Conservation (phyloP, 345 rosid genomes). For the Citrus unshiu region DNA sequence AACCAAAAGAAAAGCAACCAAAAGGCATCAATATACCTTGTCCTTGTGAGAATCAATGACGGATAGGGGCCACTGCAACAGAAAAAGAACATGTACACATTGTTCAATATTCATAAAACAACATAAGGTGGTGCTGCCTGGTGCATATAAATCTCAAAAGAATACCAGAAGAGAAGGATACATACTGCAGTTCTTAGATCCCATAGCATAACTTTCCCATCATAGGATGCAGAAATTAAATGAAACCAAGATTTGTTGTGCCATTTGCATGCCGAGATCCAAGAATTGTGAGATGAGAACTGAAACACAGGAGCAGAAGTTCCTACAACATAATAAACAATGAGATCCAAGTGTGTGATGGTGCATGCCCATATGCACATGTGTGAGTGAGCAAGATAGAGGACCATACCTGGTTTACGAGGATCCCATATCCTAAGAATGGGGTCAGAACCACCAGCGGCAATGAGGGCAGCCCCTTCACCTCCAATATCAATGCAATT, state of each 20-base stretch:
- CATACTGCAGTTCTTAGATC: constrained; percentile 98
- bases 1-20: not conserved
- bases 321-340: constrained; percentile 40
- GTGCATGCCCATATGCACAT: not conserved
- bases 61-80: constrained; percentile 91
- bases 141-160: not conserved
- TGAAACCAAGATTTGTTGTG: constrained; percentile 77
- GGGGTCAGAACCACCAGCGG: constrained; percentile 91
- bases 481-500: constrained; percentile 86
- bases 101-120: constrained; percentile 4
- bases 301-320: constrained; percentile 84
- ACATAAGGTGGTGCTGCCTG: not conserved
- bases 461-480: constrained; percentile 85
- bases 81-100: constrained; percentile 12
- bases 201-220: constrained; percentile 99
- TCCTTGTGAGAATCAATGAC: constrained; percentile 75
- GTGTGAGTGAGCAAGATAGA: not conserved
- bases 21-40: constrained; percentile 43
- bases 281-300: constrained; percentile 79
- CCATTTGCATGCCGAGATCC: constrained; percentile 98
- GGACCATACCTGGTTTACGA: constrained; percentile 78
- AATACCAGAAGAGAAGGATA: constrained; percentile 10
- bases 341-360: not conserved
- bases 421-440: constrained; percentile 96
- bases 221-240: constrained; percentile 89